Evolutionary conservation across 2,329 filamentous ascomycete genomes (phyloP).

Genomic region (Xenosphaeropsis pyriputrescens): DNA sequence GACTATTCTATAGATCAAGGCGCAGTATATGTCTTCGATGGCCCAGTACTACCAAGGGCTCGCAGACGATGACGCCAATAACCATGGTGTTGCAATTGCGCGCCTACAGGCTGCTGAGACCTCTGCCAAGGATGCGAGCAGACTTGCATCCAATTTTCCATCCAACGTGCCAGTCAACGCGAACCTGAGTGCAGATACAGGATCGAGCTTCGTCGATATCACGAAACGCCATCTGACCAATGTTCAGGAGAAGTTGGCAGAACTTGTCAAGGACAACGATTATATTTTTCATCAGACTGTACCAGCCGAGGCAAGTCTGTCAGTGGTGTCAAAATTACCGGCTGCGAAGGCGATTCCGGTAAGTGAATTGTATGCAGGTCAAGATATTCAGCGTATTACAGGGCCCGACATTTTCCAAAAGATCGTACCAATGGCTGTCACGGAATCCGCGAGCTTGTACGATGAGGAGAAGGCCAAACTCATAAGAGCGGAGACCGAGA

Average conservation of each 20-base stretch:
- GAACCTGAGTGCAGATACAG: constrained; percentile 72
- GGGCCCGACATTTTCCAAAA: constrained; percentile 95
- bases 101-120: constrained; percentile 70
- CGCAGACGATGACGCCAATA: constrained; percentile 77
- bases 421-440: constrained; percentile 90
- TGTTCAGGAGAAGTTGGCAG: constrained; percentile 66
- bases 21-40: constrained; percentile 67
- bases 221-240: constrained; percentile 69
- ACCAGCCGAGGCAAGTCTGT: constrained; percentile 68
- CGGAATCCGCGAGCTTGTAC: constrained; percentile 90
- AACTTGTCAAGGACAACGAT: constrained; percentile 83
- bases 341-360: constrained; percentile 96
- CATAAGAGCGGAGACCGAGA: constrained; percentile 82
- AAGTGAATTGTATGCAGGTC: constrained; percentile 88
- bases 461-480: constrained; percentile 98
- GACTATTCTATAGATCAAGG: constrained; percentile 45
- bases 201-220: constrained; percentile 58
- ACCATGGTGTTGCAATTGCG: constrained; percentile 73
- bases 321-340: constrained; percentile 76
- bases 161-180: constrained; percentile 64
- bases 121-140: constrained; percentile 64
- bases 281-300: constrained; percentile 95
- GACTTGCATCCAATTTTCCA: constrained; percentile 67
- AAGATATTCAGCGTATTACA: constrained; percentile 94
- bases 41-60: constrained; percentile 90